These are phyloP conservation scores for Daldinia grandis DNA, from an alignment of 495 filamentous ascomycete genomes.

Conservation along the genomic window DNA sequence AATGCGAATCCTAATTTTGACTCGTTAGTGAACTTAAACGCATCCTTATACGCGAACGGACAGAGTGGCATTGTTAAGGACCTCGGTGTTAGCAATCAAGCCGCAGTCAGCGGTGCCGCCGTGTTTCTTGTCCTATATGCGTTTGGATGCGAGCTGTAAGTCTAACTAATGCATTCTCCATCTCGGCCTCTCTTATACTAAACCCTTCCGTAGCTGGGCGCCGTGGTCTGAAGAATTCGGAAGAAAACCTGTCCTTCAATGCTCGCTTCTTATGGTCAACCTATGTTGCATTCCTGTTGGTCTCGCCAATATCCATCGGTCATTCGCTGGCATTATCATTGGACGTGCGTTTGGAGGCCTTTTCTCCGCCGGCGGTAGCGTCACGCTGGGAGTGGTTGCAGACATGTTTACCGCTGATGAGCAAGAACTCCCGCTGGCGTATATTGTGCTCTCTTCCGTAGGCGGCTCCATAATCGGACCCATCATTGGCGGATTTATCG, in stretches of 20 bases:
- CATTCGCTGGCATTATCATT: constrained; percentile 69
- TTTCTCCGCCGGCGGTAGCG: constrained; percentile 78
- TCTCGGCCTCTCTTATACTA: neutral
- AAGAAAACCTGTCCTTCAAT: constrained; percentile 74
- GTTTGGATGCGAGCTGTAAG: constrained; percentile 76
- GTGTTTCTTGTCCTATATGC: constrained; percentile 78
- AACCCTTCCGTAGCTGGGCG: constrained; percentile 62
- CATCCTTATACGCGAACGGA: constrained; percentile 73
- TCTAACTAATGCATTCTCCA: neutral
- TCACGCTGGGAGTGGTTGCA: constrained; percentile 83
- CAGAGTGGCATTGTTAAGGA: constrained; percentile 66
- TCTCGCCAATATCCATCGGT: constrained; percentile 65
- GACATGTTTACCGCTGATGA: constrained; percentile 77
- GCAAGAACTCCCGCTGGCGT: constrained; percentile 77
- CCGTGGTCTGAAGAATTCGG: constrained; percentile 84
- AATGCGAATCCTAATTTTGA: constrained; percentile 8
- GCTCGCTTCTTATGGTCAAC: constrained; percentile 75
- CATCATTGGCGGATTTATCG: constrained; percentile 67
- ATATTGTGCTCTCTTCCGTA: constrained; percentile 66
- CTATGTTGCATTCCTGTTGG: constrained; percentile 78
- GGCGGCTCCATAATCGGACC: constrained; percentile 69
- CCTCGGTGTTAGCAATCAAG: constrained; percentile 69
- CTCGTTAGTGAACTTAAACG: constrained; percentile 77
- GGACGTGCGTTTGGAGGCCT: constrained; percentile 75
- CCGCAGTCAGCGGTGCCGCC: constrained; percentile 71